phyloP scores from a whole-genome alignment of 73 alveolate species.

The Paramecium tetraurelia region DNA sequence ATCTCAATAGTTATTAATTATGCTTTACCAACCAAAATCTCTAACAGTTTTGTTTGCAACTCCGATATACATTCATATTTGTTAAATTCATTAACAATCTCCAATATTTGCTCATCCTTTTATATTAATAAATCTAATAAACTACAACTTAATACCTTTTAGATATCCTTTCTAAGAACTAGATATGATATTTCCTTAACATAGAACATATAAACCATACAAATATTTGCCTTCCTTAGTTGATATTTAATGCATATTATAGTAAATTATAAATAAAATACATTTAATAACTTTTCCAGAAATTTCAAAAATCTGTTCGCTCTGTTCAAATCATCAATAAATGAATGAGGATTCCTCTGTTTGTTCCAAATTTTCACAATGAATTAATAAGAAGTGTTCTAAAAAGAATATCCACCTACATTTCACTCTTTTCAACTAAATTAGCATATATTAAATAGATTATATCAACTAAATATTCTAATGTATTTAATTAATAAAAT shows the following conservation, averaged over 20 bases:
- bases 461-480: background rate
- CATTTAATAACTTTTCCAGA: background rate
- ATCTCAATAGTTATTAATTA: background rate
- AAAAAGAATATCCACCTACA: background rate
- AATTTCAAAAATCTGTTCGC: background rate
- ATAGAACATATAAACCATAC: background rate
- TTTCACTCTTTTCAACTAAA: too few species aligned
- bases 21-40: background rate
- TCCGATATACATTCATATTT: background rate
- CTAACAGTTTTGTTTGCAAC: background rate
- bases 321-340: background rate
- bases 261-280: background rate
- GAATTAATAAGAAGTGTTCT: background rate
- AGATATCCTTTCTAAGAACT: background rate
- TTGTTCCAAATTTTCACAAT: background rate
- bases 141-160: background rate
- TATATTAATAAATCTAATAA: background rate
- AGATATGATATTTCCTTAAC: background rate
- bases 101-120: background rate
- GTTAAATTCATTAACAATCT: background rate
- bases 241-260: background rate
- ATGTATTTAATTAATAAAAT: too few species aligned
- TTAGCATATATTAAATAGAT: background rate
- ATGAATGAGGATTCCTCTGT: background rate
- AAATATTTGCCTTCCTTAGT: conserved; percentile 16